phyloP scores from a whole-genome alignment of 2,329 filamentous ascomycete genomes.

The Xylaria sp. region DNA sequence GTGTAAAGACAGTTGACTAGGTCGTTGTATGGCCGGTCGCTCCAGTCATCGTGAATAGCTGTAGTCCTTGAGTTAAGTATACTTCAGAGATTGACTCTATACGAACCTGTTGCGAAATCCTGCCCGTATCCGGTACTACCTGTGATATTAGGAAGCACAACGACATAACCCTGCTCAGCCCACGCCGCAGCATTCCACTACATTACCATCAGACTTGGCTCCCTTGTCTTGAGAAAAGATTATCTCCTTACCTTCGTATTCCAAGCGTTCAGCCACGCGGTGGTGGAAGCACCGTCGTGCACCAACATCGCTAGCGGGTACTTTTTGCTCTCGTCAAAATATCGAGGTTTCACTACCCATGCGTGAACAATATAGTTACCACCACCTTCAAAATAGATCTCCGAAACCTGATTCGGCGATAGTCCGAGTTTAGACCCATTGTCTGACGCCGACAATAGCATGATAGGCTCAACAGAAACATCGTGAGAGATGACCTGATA shows the following conservation, averaged over 20 bases:
- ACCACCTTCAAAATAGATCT: slow-evolving; percentile 55
- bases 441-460: slow-evolving; percentile 50
- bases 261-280: slow-evolving; percentile 66
- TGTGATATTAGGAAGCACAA: slow-evolving; percentile 69
- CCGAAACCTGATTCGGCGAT: slow-evolving; percentile 52
- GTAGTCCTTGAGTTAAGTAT: slow-evolving; percentile 50
- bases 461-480: slow-evolving; percentile 38
- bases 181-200: slow-evolving; percentile 67
- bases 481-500: slow-evolving; percentile 52
- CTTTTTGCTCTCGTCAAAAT: slow-evolving; percentile 52
- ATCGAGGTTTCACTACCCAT: slow-evolving; percentile 54
- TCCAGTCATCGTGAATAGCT: slow-evolving; percentile 65
- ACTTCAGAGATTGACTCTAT: not conserved
- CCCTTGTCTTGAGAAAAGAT: not conserved
- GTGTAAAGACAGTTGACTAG: slow-evolving; percentile 61
- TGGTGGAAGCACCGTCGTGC: slow-evolving; percentile 55
- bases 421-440: slow-evolving; percentile 51
- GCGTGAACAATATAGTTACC: slow-evolving; percentile 53
- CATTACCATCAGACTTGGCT: slow-evolving; percentile 2
- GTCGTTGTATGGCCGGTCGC: slow-evolving; percentile 65
- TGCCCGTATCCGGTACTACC: slow-evolving; percentile 68
- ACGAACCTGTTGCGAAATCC: slow-evolving; percentile 50
- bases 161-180: slow-evolving; percentile 70
- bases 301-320: slow-evolving; percentile 55
- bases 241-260: slow-evolving; percentile 52